Base-by-base conservation (phyloP, 2,329 filamentous ascomycete genomes). In the Verticillium nonalfalfae region DNA sequence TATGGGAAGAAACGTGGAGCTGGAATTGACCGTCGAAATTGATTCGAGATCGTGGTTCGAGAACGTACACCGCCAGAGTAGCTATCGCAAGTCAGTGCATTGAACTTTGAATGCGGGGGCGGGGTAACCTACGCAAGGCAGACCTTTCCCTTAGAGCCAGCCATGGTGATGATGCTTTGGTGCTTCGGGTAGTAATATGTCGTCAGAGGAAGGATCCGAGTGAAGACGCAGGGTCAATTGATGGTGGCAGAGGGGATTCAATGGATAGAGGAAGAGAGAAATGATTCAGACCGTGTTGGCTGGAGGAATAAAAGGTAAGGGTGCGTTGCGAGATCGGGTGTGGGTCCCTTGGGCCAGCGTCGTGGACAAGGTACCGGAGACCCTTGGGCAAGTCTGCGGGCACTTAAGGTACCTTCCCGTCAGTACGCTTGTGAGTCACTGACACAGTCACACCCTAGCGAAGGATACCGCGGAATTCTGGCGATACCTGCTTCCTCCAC, bases 31-130 rank as follows among this genome's bases (percentile, higher is more conserved):
- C 26, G 18, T 57, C 33, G 33, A 45, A 14, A n/a, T 40, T 55
- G 59, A 36, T 18, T 56, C 35, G 35, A 55, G 34, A 34, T 61
- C 60, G 15, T 33, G 26, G 7, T 38, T 40, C 39, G 39, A n/a
- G 18, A 35, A 59, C 60, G 18, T 59, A 59, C 60, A 59, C 60
- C 60, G 45, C 60, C 60, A 58, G 60, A 61, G 60, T 59, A 61
- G 33, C 60, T 61, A 14, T 45, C 35, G 26, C 26, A 18, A 7
- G 18, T 58, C 52, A 55, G 11, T 31, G 15, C 26, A 31, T 31
- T 60, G 40, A 55, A 15, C 54, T 31, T 52, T 5, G 40, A 13
- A 35, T 15, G 40, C 18, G 60, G 50, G 50, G 35, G 60, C 34
- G 40, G 56, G 56, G 56, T 31, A 54, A 61, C 57, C 18, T 36